A percentile compares a stretch with the other conserved stretches of the same genome.
phyloP scores from a whole-genome alignment of 352 stramenopile species.

The Phytopythium kandeliae region DNA sequence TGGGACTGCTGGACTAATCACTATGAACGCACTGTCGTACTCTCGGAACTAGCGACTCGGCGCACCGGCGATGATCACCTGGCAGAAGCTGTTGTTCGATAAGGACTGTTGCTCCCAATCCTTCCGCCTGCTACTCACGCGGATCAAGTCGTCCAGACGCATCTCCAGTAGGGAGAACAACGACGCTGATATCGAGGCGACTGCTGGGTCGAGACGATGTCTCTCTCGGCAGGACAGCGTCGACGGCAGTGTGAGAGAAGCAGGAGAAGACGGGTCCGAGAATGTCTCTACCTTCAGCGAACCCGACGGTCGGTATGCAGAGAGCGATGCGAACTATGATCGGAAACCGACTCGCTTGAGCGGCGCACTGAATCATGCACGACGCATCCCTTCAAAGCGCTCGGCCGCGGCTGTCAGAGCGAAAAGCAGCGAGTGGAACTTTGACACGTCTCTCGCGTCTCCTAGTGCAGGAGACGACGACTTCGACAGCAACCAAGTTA shows the following conservation, averaged over 20 bases:
- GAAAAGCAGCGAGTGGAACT: conserved; percentile 23
- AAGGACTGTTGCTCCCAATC: conserved; percentile 55
- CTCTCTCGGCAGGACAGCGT: conserved; percentile 1
- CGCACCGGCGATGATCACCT: conserved; percentile 44
- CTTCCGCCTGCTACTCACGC: conserved; percentile 49
- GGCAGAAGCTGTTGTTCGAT: conserved; percentile 64
- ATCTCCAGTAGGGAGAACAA: conserved; percentile 10
- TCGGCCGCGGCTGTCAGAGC: background rate
- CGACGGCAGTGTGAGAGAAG: conserved; percentile 7
- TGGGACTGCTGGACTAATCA: background rate
- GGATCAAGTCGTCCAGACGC: conserved; percentile 46
- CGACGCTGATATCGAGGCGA: background rate
- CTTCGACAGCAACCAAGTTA: background rate
- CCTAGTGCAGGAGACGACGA: conserved; percentile 11
- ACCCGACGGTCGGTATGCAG: background rate
- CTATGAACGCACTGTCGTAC: too few species aligned
- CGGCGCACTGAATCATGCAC: conserved; percentile 1
- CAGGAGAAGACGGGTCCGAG: conserved; percentile 10
- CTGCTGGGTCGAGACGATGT: background rate
- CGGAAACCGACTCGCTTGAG: background rate
- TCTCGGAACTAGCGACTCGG: conserved; percentile 29
- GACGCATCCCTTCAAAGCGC: background rate
- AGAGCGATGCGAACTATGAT: too few species aligned
- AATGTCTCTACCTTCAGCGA: background rate
- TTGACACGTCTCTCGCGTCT: conserved; percentile 18